phyloP scores from a whole-genome alignment of 1,139 yeast species.

The Pichia sp. region DNA sequence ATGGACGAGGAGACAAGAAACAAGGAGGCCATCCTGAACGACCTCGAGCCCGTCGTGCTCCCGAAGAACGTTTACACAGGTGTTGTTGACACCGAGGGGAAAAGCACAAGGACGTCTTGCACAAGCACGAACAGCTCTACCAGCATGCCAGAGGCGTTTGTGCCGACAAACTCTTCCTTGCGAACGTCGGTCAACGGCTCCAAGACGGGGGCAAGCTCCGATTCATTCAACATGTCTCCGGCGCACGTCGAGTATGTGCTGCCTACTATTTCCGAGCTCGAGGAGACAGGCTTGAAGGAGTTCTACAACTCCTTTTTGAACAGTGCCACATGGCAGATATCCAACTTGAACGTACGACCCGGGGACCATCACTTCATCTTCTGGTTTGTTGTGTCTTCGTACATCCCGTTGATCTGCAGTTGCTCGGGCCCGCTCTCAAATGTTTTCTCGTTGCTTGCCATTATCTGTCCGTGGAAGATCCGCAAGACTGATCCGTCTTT shows the following conservation, averaged over 20 bases:
- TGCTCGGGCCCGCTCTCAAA: conserved; percentile 77
- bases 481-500: conserved; percentile 28
- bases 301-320: conserved; percentile 26
- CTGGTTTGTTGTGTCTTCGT: conserved; percentile 63
- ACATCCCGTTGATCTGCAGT: conserved; percentile 70
- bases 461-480: conserved; percentile 67
- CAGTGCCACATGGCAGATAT: conserved; percentile 30
- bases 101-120: neutral
- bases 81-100: neutral
- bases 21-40: conserved; percentile 1
- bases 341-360: conserved; percentile 36
- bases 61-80: neutral
- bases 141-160: neutral
- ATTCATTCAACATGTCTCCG: neutral
- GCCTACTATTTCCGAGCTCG: conserved; percentile 14
- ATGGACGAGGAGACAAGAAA: conserved; percentile 9
- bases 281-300: conserved; percentile 18
- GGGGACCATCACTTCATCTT: conserved; percentile 46
- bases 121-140: neutral
- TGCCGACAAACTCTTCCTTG: neutral
- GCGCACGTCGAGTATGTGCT: conserved; percentile 2
- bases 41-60: conserved; percentile 7
- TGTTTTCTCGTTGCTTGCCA: conserved; percentile 64
- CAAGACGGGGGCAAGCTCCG: neutral
- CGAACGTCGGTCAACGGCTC: neutral